Evolutionary conservation across 768 basidiomycete species (phyloP), one percentile per base, ranked within the genome.

Genomic region (Suillus ampliporus): DNA sequence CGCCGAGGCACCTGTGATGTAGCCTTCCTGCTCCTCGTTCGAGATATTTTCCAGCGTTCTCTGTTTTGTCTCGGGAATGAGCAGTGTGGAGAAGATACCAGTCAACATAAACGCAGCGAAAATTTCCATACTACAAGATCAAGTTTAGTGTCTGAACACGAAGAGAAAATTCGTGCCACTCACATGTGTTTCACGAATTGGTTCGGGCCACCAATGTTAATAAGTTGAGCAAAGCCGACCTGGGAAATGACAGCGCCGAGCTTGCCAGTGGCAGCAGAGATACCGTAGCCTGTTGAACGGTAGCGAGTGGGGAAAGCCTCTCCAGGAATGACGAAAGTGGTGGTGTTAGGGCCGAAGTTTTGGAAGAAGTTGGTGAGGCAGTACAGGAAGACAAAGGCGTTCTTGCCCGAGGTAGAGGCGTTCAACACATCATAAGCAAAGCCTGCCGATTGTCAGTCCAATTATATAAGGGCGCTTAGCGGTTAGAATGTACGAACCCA

Each of bases 361-460:
- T 92, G 89, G 89, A 94, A 92, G 79, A 93, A 93, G 73, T 91
- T 90, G 68, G 91, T 84, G n/a, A 95, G 79, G 72, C 91, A 91
- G 79, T 94, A 95, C 31, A 92, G 83, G 78, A 90, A 89, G 54
- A 92, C 87, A 73, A 95, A 94, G 2, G 82, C 91, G 40, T 86
- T 85, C 17, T 54, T 81, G 21, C 77, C 73, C 2, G 72, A 13
- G 3, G 66, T 4, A 2, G 80, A 83, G 35, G 82, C 79, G 54
- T 51, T 87, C 58, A 88, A 80, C 68, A 78, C 82, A 71, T 89
- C 80, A 65, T 84, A 92, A 17, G 77, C 88, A 72, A 91, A 92
- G 65, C 90, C 89, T 89, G 62, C 53, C 50, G 37, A 71, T 44
- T 23, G 44, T 66, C 31, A 66, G 63, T 2, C 50, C 10, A 35